Evolutionary conservation across 371 early-diverging fungal genomes (phyloP).

Genomic region (Batkoa obscura): DNA sequence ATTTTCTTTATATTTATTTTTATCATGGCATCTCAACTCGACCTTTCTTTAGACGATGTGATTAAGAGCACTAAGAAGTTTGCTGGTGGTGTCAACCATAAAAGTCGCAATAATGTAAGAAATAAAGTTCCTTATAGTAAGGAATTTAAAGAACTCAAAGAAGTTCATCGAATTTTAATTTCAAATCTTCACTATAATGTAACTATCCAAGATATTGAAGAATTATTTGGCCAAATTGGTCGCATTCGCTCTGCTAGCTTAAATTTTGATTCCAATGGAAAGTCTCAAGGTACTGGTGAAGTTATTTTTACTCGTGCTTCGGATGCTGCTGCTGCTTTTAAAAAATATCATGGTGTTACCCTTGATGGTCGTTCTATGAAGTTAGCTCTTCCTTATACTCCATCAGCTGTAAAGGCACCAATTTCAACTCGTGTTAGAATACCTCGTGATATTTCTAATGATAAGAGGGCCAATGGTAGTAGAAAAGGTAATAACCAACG

Average conservation of each 20-base stretch:
- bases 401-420: constrained; percentile 6
- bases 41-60: constrained; percentile 51
- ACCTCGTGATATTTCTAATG: background rate
- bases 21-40: constrained; percentile 31
- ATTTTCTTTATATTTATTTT: too few species aligned
- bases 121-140: too few species aligned
- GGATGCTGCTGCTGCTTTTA: constrained; percentile 34
- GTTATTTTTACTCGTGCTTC: constrained; percentile 31
- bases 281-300: constrained; percentile 46
- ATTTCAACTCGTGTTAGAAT: background rate
- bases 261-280: constrained; percentile 43
- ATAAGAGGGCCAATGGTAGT: constrained; percentile 9
- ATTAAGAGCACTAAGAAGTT: constrained; percentile 22
- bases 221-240: constrained; percentile 27
- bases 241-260: constrained; percentile 39
- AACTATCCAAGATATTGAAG: constrained; percentile 40
- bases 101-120: too few species aligned
- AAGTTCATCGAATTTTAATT: constrained; percentile 40
- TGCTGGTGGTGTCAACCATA: too few species aligned
- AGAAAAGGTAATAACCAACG: too few species aligned
- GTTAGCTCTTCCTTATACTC: constrained; percentile 41
- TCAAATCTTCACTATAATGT: constrained; percentile 52
- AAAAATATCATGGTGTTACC: constrained; percentile 42
- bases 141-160: too few species aligned
- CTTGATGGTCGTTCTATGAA: constrained; percentile 55